phyloP scores from a whole-genome alignment of 2,329 filamentous ascomycete species.

The Samsoniella hepiali region DNA sequence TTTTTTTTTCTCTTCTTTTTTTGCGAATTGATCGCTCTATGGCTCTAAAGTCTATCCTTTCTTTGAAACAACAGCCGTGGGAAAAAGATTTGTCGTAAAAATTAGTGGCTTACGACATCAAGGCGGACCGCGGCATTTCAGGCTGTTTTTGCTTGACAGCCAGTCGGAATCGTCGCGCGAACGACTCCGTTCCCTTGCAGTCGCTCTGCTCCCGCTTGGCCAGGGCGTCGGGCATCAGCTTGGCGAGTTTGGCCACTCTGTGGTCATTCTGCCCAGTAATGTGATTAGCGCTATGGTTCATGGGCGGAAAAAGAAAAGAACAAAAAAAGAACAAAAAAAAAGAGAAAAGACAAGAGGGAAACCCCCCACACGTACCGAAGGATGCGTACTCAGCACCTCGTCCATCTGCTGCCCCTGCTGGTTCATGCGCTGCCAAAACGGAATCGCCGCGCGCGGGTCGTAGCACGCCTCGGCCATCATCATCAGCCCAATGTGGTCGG shows the following conservation, averaged over 20 bases:
- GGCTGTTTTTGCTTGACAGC: slow-evolving; percentile 40
- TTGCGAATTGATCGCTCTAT: not conserved
- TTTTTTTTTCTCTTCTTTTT: too few relatives aligned
- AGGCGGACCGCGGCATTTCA: not conserved
- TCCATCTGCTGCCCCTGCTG: slow-evolving; percentile 39
- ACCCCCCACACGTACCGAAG: slow-evolving; percentile 50
- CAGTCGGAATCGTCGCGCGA: slow-evolving; percentile 50
- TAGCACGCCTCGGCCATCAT: slow-evolving; percentile 82
- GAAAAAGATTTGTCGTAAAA: not conserved
- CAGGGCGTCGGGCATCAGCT: slow-evolving; percentile 59
- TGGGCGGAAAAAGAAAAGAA: slow-evolving; percentile 11
- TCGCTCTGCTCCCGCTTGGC: slow-evolving; percentile 53
- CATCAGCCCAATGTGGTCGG: slow-evolving; percentile 76
- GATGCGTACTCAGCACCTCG: slow-evolving; percentile 74
- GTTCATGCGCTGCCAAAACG: slow-evolving; percentile 68
- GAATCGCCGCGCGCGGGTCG: slow-evolving; percentile 63
- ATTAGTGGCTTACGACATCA: not conserved
- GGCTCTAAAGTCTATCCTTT: not conserved
- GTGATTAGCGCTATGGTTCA: not conserved
- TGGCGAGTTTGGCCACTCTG: slow-evolving; percentile 61
- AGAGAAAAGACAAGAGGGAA: not conserved
- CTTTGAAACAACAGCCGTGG: not conserved
- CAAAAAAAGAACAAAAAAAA: not conserved
- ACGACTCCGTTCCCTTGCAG: slow-evolving; percentile 49
- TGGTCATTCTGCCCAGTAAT: slow-evolving; percentile 49